These are phyloP conservation scores for Neurospora sp. DNA, from an alignment of 495 filamentous ascomycete genomes.

Conservation along the genomic window DNA sequence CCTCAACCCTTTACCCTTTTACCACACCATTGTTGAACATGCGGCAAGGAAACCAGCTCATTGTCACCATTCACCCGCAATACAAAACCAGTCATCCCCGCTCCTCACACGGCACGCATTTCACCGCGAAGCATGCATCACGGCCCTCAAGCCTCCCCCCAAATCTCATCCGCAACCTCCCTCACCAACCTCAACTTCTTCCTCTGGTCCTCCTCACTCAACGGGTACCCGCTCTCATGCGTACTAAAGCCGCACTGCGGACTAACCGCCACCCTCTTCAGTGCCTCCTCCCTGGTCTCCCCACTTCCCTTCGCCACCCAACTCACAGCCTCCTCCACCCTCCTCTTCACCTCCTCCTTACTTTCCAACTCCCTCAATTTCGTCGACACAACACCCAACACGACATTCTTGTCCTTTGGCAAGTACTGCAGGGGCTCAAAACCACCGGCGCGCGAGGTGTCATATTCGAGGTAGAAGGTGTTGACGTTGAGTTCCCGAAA, in stretches of 20 bases:
- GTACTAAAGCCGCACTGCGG: constrained; percentile 77
- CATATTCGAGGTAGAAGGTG: constrained; percentile 80
- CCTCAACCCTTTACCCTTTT: too few relatives aligned
- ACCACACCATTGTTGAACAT: background rate
- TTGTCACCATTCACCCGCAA: background rate
- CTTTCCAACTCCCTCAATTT: constrained; percentile 67
- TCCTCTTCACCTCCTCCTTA: constrained; percentile 60
- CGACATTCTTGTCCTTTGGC: constrained; percentile 63
- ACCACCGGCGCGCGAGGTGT: constrained; percentile 62
- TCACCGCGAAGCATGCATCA: too few relatives aligned
- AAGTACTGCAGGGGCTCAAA: constrained; percentile 72
- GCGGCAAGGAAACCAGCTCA: background rate
- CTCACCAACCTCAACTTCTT: constrained; percentile 58
- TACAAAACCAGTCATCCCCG: too few relatives aligned
- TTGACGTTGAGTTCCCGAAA: constrained; percentile 60
- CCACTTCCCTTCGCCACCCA: constrained; percentile 59
- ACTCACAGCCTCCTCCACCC: constrained; percentile 57
- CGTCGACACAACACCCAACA: constrained; percentile 61
- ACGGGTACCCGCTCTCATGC: constrained; percentile 56
- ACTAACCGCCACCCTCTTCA: constrained; percentile 59
- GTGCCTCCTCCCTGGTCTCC: constrained; percentile 51
- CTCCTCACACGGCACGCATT: too few relatives aligned
- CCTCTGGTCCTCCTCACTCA: constrained; percentile 57
- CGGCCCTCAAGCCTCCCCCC: constrained; percentile 41
- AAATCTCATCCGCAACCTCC: constrained; percentile 61